Conservation (phyloP, 2,329 filamentous ascomycete genomes). For the Colletotrichum lini region DNA sequence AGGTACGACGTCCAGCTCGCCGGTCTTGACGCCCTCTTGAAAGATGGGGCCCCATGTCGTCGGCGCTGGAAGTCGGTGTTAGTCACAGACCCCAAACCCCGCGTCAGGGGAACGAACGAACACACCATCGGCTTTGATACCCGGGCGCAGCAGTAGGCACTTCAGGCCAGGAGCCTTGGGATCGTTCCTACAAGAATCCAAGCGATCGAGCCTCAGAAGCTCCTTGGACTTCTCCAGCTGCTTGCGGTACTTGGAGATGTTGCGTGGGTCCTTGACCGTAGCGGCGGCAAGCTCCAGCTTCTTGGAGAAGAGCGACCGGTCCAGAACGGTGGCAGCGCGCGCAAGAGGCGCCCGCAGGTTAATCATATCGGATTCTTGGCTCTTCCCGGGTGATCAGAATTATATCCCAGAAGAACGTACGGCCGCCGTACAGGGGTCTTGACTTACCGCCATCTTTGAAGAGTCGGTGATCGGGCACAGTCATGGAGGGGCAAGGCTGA, state of each 20-base stretch:
- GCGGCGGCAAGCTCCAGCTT: conserved; percentile 84
- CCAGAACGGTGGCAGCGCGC: conserved; percentile 83
- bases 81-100: neutral
- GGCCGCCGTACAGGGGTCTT: conserved; percentile 7
- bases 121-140: conserved; percentile 68
- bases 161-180: conserved; percentile 73
- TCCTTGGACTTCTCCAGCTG: conserved; percentile 77
- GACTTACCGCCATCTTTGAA: conserved; percentile 40
- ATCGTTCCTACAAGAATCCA: conserved; percentile 75
- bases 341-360: conserved; percentile 85
- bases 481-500: conserved; percentile 48
- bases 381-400: conserved; percentile 6
- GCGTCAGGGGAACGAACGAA: neutral
- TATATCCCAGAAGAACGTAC: neutral
- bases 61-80: conserved; percentile 62
- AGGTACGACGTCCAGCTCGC: conserved; percentile 79
- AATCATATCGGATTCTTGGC: conserved; percentile 59
- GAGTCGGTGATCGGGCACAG: conserved; percentile 32
- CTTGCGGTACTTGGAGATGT: conserved; percentile 80
- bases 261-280: conserved; percentile 79
- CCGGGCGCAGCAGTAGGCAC: conserved; percentile 72
- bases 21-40: conserved; percentile 75
- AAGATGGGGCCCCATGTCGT: conserved; percentile 84
- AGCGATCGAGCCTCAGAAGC: conserved; percentile 73
- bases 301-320: conserved; percentile 86